Conservation (phyloP, 345 rosid species). For the Hypericum androsaemum region DNA sequence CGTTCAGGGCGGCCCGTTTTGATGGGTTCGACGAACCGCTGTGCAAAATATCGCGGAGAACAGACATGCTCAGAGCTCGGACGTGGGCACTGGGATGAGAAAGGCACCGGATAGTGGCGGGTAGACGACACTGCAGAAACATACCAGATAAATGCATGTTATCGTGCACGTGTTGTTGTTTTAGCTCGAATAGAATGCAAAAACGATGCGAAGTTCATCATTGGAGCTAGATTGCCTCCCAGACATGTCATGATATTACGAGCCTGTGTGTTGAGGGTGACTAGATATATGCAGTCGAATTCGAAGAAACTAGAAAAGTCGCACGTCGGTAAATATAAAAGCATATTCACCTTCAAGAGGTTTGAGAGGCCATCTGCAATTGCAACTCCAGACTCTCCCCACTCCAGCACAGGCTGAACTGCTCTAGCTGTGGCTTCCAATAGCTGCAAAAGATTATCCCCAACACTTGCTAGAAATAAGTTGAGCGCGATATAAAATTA, state of each 20-base stretch:
- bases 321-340: too few species aligned
- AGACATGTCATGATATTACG: too few species aligned
- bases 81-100: slow-evolving; percentile 95
- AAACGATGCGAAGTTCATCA: too few species aligned
- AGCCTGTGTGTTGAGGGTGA: too few species aligned
- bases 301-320: too few species aligned
- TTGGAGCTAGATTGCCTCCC: too few species aligned
- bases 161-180: too few species aligned
- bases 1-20: slow-evolving; percentile 38
- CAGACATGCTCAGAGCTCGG: slow-evolving; percentile 81
- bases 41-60: slow-evolving; percentile 60
- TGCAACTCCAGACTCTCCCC: slow-evolving; percentile 86
- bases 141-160: slow-evolving; percentile 3
- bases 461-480: neutral
- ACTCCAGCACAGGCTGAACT: slow-evolving; percentile 59
- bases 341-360: slow-evolving; percentile 57
- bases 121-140: slow-evolving; percentile 76
- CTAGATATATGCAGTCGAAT: too few species aligned
- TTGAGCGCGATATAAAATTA: neutral
- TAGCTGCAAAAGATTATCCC: slow-evolving; percentile 35
- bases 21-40: slow-evolving; percentile 32
- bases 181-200: too few species aligned
- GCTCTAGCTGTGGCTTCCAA: slow-evolving; percentile 97
- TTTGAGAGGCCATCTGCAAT: slow-evolving; percentile 92
- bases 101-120: slow-evolving; percentile 73